A percentile compares a stretch with the other conserved stretches of the same genome.
Conservation (phyloP, 2,329 filamentous ascomycete genomes). For the Alternaria sp. region DNA sequence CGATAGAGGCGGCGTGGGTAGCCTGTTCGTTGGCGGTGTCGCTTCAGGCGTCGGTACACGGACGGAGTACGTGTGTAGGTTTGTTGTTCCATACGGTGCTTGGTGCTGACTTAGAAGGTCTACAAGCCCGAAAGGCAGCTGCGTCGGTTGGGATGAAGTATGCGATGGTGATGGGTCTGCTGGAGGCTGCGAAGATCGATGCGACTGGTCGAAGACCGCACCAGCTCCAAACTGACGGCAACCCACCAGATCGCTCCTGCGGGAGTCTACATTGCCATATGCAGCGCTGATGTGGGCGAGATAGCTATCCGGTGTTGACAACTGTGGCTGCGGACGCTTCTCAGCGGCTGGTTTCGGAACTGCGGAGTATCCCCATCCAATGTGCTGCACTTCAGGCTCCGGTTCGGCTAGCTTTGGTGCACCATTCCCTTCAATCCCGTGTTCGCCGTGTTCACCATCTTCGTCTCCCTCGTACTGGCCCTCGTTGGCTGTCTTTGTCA, state of each 20-base stretch:
- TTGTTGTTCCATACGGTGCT: constrained; percentile 16
- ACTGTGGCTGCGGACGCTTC: constrained; percentile 3
- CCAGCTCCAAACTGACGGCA: constrained; percentile 22
- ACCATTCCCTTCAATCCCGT: constrained; percentile 9
- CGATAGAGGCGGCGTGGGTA: constrained; percentile 29
- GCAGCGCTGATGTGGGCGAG: constrained; percentile 16
- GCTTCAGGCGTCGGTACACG: constrained; percentile 33
- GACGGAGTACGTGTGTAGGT: constrained; percentile 29
- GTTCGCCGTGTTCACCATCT: constrained; percentile 41
- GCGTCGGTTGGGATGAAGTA: constrained; percentile 5
- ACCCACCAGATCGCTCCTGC: constrained; percentile 17
- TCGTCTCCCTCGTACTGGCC: constrained; percentile 36
- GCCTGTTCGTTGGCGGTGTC: constrained; percentile 34
- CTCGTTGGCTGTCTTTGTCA: constrained; percentile 57
- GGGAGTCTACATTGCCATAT: constrained; percentile 5
- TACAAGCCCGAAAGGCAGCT: constrained; percentile 42
- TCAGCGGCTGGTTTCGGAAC: neutral
- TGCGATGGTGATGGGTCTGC: constrained; percentile 2
- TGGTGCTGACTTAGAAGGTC: constrained; percentile 31
- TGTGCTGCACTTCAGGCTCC: constrained; percentile 17
- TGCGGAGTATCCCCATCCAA: constrained; percentile 38
- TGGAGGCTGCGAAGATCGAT: constrained; percentile 4
- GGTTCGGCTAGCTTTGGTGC: constrained; percentile 3
- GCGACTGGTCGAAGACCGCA: constrained; percentile 30
- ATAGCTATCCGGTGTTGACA: constrained; percentile 18